These are phyloP conservation scores for Penicillium verrucosum DNA, from an alignment of 2,329 filamentous ascomycete genomes.

Conservation along the genomic window DNA sequence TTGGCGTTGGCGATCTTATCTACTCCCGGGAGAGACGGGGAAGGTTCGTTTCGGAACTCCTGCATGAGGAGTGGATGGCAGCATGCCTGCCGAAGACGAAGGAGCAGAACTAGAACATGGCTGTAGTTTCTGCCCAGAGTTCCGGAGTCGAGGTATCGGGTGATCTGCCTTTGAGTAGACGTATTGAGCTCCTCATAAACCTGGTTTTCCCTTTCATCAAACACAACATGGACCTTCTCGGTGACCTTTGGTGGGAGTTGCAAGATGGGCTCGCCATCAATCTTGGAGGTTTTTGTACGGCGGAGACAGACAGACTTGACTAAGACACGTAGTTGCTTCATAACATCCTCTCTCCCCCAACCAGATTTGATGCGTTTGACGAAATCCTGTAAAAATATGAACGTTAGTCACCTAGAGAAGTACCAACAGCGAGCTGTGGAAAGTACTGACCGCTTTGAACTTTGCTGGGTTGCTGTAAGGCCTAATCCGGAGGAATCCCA, in stretches of 20 bases:
- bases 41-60: constrained; percentile 57
- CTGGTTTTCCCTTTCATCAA: constrained; percentile 61
- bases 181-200: constrained; percentile 67
- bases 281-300: constrained; percentile 72
- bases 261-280: constrained; percentile 76
- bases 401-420: background rate
- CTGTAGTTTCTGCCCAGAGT: constrained; percentile 72
- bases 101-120: constrained; percentile 72
- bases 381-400: constrained; percentile 42
- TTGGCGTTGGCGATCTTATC: constrained; percentile 63
- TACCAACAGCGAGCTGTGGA: background rate
- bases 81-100: constrained; percentile 76
- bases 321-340: constrained; percentile 69
- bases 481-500: constrained; percentile 72
- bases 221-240: constrained; percentile 60
- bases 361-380: constrained; percentile 50
- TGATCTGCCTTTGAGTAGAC: constrained; percentile 67
- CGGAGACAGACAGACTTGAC: constrained; percentile 79
- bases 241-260: constrained; percentile 64
- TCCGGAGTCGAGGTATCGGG: constrained; percentile 68
- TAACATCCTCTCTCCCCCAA: constrained; percentile 49
- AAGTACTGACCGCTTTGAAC: constrained; percentile 55
- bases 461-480: constrained; percentile 65
- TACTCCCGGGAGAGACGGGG: constrained; percentile 49
- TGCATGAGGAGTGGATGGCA: constrained; percentile 72